A percentile compares a stretch with the other conserved stretches of the same genome.
Conservation (phyloP, 768 basidiomycete species). For the Podaxis sp. region DNA sequence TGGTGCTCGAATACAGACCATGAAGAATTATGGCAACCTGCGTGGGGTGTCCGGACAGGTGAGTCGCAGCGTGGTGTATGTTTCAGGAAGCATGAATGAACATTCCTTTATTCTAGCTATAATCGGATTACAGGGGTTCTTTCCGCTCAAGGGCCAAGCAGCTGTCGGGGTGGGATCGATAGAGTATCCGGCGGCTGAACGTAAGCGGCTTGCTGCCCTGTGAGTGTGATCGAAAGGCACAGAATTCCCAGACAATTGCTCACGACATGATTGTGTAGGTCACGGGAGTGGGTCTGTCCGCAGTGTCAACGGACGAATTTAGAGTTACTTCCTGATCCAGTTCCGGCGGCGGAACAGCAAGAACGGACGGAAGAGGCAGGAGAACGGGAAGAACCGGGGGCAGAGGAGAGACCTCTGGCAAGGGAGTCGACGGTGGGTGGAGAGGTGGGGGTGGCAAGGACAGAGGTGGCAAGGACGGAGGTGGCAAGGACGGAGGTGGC, state of each 20-base stretch:
- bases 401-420: neutral
- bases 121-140: slow-evolving; percentile 85
- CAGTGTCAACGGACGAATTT: slow-evolving; percentile 66
- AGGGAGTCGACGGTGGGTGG: neutral
- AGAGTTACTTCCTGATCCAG: slow-evolving; percentile 64
- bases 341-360: slow-evolving; percentile 17
- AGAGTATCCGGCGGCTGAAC: slow-evolving; percentile 69
- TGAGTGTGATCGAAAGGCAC: slow-evolving; percentile 31
- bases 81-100: neutral
- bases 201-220: slow-evolving; percentile 75
- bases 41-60: slow-evolving; percentile 97
- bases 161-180: slow-evolving; percentile 86
- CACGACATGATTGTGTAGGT: slow-evolving; percentile 40
- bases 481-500: neutral
- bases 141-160: slow-evolving; percentile 82
- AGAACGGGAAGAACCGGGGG: neutral
- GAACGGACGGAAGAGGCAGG: neutral
- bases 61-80: slow-evolving; percentile 15
- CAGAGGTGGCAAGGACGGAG: too few species aligned
- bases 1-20: slow-evolving; percentile 56
- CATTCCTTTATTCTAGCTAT: slow-evolving; percentile 50
- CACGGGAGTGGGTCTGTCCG: slow-evolving; percentile 77
- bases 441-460: neutral
- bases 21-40: slow-evolving; percentile 96
- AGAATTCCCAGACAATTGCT: neutral